phyloP scores from a whole-genome alignment of 352 stramenopile genomes.

The Pythium sukuiense region DNA sequence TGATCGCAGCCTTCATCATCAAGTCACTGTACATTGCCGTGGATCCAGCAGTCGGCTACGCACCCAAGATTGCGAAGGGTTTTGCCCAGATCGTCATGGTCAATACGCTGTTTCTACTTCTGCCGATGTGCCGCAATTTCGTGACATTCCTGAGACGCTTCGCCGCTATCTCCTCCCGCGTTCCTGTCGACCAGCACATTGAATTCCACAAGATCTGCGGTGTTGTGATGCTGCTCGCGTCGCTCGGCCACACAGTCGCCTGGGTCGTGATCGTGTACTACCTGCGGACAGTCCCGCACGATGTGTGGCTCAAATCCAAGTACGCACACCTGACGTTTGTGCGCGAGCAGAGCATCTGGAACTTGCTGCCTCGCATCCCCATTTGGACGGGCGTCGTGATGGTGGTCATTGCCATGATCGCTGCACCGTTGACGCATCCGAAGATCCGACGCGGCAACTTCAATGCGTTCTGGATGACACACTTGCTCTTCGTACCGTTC shows the following conservation, averaged over 20 bases:
- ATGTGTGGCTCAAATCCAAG: slow-evolving; percentile 41
- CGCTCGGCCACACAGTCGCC: slow-evolving; percentile 48
- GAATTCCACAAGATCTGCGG: slow-evolving; percentile 79
- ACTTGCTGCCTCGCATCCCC: slow-evolving; percentile 46
- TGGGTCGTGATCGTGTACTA: slow-evolving; percentile 66
- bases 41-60: slow-evolving; percentile 61
- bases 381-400: slow-evolving; percentile 69
- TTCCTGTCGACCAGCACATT: slow-evolving; percentile 72
- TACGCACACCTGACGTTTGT: slow-evolving; percentile 54
- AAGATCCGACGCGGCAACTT: slow-evolving; percentile 57
- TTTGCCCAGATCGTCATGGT: slow-evolving; percentile 73
- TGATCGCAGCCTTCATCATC: slow-evolving; percentile 45
- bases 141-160: slow-evolving; percentile 49
- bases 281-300: slow-evolving; percentile 35
- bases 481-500: slow-evolving; percentile 70
- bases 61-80: slow-evolving; percentile 62
- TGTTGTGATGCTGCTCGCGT: slow-evolving; percentile 61
- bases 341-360: slow-evolving; percentile 44
- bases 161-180: slow-evolving; percentile 38
- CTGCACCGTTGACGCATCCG: slow-evolving; percentile 44
- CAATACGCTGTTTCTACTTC: slow-evolving; percentile 69
- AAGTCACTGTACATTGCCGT: slow-evolving; percentile 44
- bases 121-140: slow-evolving; percentile 77
- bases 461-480: slow-evolving; percentile 48
- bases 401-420: slow-evolving; percentile 53